Base-by-base conservation (phyloP, 2,329 filamentous ascomycete genomes). In the Zalaria sp. region DNA sequence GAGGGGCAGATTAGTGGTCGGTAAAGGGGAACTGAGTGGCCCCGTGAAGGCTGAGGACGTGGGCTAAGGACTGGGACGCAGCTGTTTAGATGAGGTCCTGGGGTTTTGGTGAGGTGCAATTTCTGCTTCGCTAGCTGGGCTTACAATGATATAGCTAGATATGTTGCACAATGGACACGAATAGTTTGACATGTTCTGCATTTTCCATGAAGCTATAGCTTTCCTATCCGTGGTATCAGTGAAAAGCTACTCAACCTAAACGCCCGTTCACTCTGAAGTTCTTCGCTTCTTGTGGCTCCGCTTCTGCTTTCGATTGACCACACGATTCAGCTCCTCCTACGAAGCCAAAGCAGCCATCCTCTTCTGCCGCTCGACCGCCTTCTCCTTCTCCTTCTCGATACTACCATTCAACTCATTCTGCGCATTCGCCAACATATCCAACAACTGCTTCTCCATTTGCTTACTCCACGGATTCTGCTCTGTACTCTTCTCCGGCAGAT, bases 1-100 rank as follows among this genome's bases (percentile, higher is more conserved):
- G 89, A 96, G 59, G 89, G 87, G 18, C 86, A 93, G 62, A 71
- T 58, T 10, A 71, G 55, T 56, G 62, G 54, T 43, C 50, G 50
- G 41, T 52, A 45, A 38, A 35, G 41, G 35, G 18, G 18, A 18
- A 18, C 18, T 2, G 18, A 18, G 18, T 18, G 18, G 18, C 18
- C 18, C 11, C 8, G 8, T 34, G 11, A 34, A 9, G 31, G 31
- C 31, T 34, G 8, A 9, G 31, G 31, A 11, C 8, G 31, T 11
- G 8, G 8, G 11, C 8, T 34, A 34, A 9, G 18, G 18, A 18
- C 18, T 18, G 18, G 18, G 18, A 18, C 18, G 18, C 18, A 18
- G 18, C 18, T 18, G 18, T 2, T 18, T 18, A 18, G 18, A 18
- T 18, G 18, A 18, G 18, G 18, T 18, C 18, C 18, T 18, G 4